Evolutionary conservation across 352 stramenopile genomes (phyloP), one percentile per base, ranked within the genome.

Genomic region (Thalassiosira sp.): DNA sequence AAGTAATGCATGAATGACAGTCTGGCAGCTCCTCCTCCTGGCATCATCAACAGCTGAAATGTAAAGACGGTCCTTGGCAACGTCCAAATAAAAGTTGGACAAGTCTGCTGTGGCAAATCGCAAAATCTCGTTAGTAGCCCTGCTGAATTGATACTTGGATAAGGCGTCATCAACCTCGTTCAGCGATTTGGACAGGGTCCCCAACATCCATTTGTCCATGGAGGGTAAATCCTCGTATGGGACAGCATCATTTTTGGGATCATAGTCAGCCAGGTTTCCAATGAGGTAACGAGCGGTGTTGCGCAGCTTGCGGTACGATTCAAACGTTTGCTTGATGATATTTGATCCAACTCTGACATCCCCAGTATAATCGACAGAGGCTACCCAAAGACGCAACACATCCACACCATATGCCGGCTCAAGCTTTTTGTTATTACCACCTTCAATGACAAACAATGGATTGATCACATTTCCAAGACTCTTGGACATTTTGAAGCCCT

Each of bases 401-500:
- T 99, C 97, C 16, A 90, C 96, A 48, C 97, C 97, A 71, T 98
- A 98, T 3, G 95, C 94, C 2, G 91, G 89, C 46, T 96, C 91
- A 28, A 82, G 74, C 53, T 95, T 95, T 73, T 94, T 89, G 71
- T 95, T 95, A 81, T 87, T 90, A 75, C 83, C 77, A 43, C 96
- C 96, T 61, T 98, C 94, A 72, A 99, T 99, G 31, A 99, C 95
- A 62, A 97, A 84, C 18, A 90, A 78, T 3, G 96, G 97, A 70
- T 97, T 93, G 46, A 99, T 89, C 2, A 97, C 96, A 78, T 99
- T 99, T 53, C 97, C 97, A 0, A 99, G 81, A 25, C 94, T 98
- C 81, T 99, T 99, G 33, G 95, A 98, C 97, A 99, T 99, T 88
- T 99, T 99, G 69, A 92, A 95, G 15, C 96, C 97, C 43, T 97